These are phyloP conservation scores for Priceomyces carsonii DNA, from an alignment of 805 yeast species.

Conservation along the genomic window DNA sequence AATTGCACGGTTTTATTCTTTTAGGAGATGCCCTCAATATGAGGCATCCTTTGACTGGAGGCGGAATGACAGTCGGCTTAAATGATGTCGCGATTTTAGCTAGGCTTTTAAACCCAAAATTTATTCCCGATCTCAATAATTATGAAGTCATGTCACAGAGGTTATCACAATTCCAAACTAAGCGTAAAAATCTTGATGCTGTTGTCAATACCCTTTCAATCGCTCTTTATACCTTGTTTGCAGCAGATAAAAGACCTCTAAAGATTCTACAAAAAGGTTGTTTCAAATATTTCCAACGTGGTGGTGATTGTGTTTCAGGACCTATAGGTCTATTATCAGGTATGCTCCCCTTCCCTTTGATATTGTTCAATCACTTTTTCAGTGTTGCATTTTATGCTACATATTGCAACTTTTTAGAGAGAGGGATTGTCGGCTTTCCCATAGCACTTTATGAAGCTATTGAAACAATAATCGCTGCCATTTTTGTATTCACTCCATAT, in stretches of 20 bases:
- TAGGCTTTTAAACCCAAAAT: constrained; percentile 55
- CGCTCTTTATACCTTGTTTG: constrained; percentile 86
- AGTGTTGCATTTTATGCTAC: constrained; percentile 87
- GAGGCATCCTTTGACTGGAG: constrained; percentile 98
- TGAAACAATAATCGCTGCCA: constrained; percentile 70
- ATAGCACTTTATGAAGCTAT: constrained; percentile 69
- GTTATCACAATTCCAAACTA: constrained; percentile 67
- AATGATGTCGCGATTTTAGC: constrained; percentile 78
- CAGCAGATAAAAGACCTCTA: constrained; percentile 73
- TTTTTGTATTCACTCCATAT: constrained; percentile 77
- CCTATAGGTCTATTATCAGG: constrained; percentile 89
- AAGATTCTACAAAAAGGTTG: constrained; percentile 82
- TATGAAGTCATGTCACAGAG: constrained; percentile 55
- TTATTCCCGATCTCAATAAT: constrained; percentile 58
- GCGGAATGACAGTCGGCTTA: constrained; percentile 98
- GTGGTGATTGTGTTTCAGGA: constrained; percentile 74
- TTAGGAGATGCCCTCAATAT: constrained; percentile 94
- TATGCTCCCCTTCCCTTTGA: constrained; percentile 69
- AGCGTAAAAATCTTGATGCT: constrained; percentile 75
- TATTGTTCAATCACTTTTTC: constrained; percentile 82
- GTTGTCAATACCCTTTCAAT: constrained; percentile 89
- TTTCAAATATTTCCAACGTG: constrained; percentile 78
- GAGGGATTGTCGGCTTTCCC: constrained; percentile 70
- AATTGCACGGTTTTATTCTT: constrained; percentile 67
- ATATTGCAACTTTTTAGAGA: constrained; percentile 60